These are phyloP conservation scores for Phanerochaete carnosa DNA, from an alignment of 768 basidiomycete species.

Conservation along the genomic window DNA sequence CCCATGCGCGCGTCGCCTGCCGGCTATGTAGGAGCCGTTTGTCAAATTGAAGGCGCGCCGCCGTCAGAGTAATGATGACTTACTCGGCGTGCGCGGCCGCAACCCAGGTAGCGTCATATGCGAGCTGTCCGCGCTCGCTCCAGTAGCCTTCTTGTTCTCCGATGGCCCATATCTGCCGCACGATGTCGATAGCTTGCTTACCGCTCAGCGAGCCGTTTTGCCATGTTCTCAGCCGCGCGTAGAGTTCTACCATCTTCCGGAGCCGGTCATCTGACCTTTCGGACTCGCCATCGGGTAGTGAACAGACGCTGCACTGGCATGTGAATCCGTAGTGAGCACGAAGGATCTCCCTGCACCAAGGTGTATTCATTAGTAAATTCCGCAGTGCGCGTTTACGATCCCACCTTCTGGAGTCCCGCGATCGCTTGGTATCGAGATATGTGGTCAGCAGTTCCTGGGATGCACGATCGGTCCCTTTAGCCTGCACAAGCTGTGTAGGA, in stretches of 20 bases:
- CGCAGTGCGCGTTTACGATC: background rate
- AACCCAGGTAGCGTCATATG: constrained; percentile 57
- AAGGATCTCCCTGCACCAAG: constrained; percentile 43
- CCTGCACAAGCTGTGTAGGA: background rate
- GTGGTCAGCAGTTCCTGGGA: constrained; percentile 58
- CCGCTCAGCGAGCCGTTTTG: constrained; percentile 41
- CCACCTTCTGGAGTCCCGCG: constrained; percentile 52
- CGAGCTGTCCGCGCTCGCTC: constrained; percentile 62
- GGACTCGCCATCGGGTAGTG: constrained; percentile 46
- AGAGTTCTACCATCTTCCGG: constrained; percentile 40
- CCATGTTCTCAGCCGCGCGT: constrained; percentile 49
- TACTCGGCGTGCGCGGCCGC: constrained; percentile 64
- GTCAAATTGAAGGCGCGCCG: background rate
- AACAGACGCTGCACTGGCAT: constrained; percentile 58
- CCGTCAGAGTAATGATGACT: constrained; percentile 22
- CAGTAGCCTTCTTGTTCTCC: constrained; percentile 63
- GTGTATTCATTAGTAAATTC: background rate
- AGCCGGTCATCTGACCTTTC: constrained; percentile 50
- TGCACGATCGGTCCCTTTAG: background rate
- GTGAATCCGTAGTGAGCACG: constrained; percentile 51
- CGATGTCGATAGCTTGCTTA: constrained; percentile 43
- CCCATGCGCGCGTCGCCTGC: constrained; percentile 48
- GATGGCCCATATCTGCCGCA: constrained; percentile 51
- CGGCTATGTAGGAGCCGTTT: constrained; percentile 30
- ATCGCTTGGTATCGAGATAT: constrained; percentile 54